Percentiles rank a stretch among this genome's conserved stretches.
Conservation (phyloP, 768 basidiomycete species). For the Pisolithus microcarpus region DNA sequence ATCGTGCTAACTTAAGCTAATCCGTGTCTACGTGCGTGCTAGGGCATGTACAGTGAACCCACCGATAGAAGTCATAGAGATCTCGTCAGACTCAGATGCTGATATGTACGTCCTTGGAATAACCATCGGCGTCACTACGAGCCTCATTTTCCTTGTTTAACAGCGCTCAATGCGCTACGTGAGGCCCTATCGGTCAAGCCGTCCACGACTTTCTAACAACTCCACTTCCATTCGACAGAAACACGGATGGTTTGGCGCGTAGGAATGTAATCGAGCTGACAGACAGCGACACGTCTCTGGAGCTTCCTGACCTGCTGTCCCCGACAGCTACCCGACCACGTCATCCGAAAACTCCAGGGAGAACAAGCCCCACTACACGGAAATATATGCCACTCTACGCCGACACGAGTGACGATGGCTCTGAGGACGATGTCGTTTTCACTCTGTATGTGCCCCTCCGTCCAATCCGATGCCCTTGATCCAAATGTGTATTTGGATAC, state of each 20-base stretch:
- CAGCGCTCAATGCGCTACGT: background rate
- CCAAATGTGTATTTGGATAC: constrained; percentile 2
- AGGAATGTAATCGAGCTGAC: constrained; percentile 25
- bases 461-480: background rate
- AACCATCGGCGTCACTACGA: background rate
- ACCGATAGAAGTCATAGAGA: constrained; percentile 41
- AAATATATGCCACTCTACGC: constrained; percentile 18
- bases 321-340: constrained; percentile 13
- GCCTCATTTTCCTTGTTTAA: background rate
- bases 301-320: constrained; percentile 19
- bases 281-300: constrained; percentile 21
- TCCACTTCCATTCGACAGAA: background rate
- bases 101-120: constrained; percentile 23
- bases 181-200: background rate
- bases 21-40: background rate
- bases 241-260: background rate
- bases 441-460: constrained; percentile 26
- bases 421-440: constrained; percentile 33
- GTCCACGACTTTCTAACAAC: background rate
- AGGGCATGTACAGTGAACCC: constrained; percentile 1
- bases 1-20: no score
- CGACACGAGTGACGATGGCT: constrained; percentile 26
- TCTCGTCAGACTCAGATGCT: constrained; percentile 43
- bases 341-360: constrained; percentile 7
- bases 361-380: background rate